These are phyloP conservation scores for Xylaria curta DNA, from an alignment of 495 filamentous ascomycete species.

Conservation along the genomic window DNA sequence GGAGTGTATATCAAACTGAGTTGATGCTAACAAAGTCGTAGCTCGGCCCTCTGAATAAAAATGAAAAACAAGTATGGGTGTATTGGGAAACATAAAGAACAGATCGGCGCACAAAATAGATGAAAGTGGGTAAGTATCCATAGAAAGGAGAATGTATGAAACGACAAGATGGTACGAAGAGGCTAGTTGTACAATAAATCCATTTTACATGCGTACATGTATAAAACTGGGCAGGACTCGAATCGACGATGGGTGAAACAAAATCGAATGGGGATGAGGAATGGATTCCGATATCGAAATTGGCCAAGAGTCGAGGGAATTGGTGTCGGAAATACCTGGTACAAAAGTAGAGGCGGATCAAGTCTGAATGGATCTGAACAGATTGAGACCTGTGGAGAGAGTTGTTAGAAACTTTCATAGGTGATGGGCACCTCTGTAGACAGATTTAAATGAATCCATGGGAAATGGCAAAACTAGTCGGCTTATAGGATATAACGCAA, in stretches of 20 bases:
- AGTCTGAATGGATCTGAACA: conserved; percentile 20
- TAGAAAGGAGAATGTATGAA: neutral
- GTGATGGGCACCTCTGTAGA: neutral
- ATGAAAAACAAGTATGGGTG: neutral
- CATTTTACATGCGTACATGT: neutral
- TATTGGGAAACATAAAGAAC: neutral
- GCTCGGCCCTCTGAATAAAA: neutral
- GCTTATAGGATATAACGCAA: neutral
- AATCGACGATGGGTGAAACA: neutral
- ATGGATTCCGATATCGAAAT: neutral
- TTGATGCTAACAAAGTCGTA: neutral
- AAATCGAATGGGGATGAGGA: neutral
- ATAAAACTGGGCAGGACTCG: neutral
- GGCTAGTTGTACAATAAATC: neutral
- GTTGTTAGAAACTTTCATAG: neutral
- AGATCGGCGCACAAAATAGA: neutral
- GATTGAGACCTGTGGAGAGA: conserved; percentile 18
- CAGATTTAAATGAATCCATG: neutral
- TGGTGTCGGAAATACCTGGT: conserved; percentile 24
- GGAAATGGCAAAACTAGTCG: neutral
- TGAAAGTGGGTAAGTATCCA: neutral
- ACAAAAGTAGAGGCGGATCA: conserved; percentile 25
- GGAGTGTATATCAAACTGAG: neutral
- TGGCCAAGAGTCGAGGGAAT: neutral
- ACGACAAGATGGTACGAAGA: neutral